phyloP scores from a whole-genome alignment of 2,329 filamentous ascomycete species.

The Colletotrichum ledebouriae region DNA sequence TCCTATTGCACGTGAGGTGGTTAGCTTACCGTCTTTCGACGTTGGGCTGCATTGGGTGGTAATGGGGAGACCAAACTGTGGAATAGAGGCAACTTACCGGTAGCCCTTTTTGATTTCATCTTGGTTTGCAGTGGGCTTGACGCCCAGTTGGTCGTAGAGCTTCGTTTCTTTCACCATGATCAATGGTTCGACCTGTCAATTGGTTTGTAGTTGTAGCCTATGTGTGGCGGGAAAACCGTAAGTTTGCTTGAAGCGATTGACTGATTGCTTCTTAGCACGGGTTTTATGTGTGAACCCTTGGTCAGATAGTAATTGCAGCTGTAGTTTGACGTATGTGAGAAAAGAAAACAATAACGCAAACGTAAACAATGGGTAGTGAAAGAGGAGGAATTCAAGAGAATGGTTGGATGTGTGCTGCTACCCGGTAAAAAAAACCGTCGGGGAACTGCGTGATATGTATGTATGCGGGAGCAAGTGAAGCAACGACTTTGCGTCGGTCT shows the following conservation, averaged over 20 bases:
- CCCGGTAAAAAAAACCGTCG: background rate
- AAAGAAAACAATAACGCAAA: constrained; percentile 37
- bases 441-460: constrained; percentile 41
- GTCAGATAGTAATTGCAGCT: constrained; percentile 3
- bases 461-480: constrained; percentile 25
- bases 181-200: constrained; percentile 41
- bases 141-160: constrained; percentile 87
- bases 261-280: constrained; percentile 2
- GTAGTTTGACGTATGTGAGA: constrained; percentile 37
- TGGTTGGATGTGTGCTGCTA: constrained; percentile 27
- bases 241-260: constrained; percentile 6
- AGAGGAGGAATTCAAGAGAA: constrained; percentile 29
- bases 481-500: constrained; percentile 16
- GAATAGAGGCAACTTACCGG: constrained; percentile 67
- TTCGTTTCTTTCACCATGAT: constrained; percentile 95
- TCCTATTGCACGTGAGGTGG: constrained; percentile 64
- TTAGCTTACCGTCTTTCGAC: constrained; percentile 50
- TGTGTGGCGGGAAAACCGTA: constrained; percentile 2
- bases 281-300: constrained; percentile 29
- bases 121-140: constrained; percentile 84
- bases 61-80: constrained; percentile 5
- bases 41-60: constrained; percentile 30
- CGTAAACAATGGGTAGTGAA: constrained; percentile 13
- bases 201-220: background rate
- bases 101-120: constrained; percentile 99